Base-by-base conservation (phyloP, 805 yeast species). In the Blastobotrys muscicola region DNA sequence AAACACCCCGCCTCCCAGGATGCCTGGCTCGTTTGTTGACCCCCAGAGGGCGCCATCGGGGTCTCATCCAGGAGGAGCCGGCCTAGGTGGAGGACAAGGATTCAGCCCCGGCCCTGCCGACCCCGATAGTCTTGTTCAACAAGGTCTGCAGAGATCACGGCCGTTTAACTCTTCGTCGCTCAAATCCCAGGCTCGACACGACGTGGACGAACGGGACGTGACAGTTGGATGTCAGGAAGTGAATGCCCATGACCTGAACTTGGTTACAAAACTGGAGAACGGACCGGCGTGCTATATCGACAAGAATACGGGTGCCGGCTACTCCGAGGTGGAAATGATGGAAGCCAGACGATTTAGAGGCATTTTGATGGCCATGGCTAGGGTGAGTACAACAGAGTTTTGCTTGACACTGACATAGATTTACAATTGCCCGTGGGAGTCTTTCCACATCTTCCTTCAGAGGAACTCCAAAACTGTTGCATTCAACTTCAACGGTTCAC, bases 401-500 rank as follows among this genome's bases (percentile, higher is more conserved):
- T 12, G 14, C 5, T 16, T 12, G 15, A 12, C 20, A 8, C 42
- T 44, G 7, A 43, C 50, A 10, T 34, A 44, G 35, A 51, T 59
- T 3, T 62, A 48, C 38, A 45, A 43, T 8, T 44, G 50, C 12
- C 45, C 49, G 2, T 52, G 49, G 51, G 51, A 54, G 15, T 47
- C 55, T 2, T 43, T 62, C 13, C 55, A 60, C 39, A 52, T 63
- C n/a, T 62, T 48, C 39, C 45, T 49, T 41, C 61, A 60, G 33
- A 41, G 44, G 7, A 43, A 42, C 10, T 47, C 54, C 6, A 41
- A 44, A 9, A 48, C 57, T 6, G 50, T 66, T n/a, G 70, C 70
- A n/a, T 66, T 66, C 56, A 66, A 66, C 43, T 33, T 43, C 23
- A 49, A 52, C 12, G 68, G 68, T 4, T 55, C 66, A 39, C 39